Percentiles rank a stretch among this genome's conserved stretches.
Evolutionary conservation across 2,329 filamentous ascomycete species (phyloP).

Genomic region (Talaromyces amestolkiae): DNA sequence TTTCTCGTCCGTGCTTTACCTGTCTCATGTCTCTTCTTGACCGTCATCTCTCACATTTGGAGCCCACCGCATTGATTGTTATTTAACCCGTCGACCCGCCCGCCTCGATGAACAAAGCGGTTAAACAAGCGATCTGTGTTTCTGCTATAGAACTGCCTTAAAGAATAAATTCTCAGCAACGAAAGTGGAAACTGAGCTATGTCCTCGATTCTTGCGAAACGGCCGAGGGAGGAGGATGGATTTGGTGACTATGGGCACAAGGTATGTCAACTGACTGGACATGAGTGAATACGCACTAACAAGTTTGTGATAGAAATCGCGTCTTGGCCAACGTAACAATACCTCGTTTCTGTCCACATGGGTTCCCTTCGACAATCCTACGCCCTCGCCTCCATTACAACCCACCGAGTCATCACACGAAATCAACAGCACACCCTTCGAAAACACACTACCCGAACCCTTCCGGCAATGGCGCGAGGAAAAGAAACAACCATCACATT

Average conservation of each 20-base stretch:
- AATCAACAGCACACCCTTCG: slow-evolving; percentile 23
- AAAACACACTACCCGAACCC: slow-evolving; percentile 19
- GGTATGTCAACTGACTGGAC: slow-evolving; percentile 22
- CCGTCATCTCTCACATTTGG: not conserved
- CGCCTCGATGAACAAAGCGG: not conserved
- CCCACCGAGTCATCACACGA: slow-evolving; percentile 39
- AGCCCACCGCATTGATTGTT: slow-evolving; percentile 2
- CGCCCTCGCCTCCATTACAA: slow-evolving; percentile 31
- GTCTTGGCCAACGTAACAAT: not conserved
- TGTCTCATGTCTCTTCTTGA: not conserved
- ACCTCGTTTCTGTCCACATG: slow-evolving; percentile 29
- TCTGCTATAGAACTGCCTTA: not conserved
- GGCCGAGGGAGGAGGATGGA: slow-evolving; percentile 47
- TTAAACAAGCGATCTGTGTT: not conserved
- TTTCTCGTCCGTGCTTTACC: not conserved
- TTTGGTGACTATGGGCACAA: slow-evolving; percentile 51
- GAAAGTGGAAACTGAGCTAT: slow-evolving; percentile 21
- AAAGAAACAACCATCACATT: slow-evolving; percentile 10
- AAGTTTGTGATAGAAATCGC: slow-evolving; percentile 7
- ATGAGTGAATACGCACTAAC: not conserved
- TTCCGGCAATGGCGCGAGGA: slow-evolving; percentile 15
- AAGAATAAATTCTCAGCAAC: not conserved
- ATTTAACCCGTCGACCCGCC: not conserved
- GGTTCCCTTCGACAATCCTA: slow-evolving; percentile 25
- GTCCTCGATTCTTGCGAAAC: slow-evolving; percentile 27